These are phyloP conservation scores for Brachypodium distachyon DNA, from an alignment of 202 grass and related monocot species.

Conservation along the genomic window DNA sequence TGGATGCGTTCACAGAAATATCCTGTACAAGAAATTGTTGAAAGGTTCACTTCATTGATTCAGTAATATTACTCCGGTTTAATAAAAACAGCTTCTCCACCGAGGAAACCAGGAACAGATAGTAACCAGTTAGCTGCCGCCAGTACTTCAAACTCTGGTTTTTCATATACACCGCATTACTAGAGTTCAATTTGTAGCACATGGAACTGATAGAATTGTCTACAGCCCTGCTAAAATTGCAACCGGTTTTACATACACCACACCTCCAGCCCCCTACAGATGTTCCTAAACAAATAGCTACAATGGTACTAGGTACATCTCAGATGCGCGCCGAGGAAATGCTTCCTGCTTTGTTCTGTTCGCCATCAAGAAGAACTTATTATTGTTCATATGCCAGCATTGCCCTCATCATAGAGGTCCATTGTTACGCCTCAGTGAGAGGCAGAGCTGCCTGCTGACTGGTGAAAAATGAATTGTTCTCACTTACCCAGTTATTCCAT, in stretches of 20 bases:
- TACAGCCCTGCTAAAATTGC: slow-evolving; percentile 5
- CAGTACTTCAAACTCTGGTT: not conserved
- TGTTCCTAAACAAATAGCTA: slow-evolving; percentile 16
- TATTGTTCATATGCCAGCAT: slow-evolving; percentile 17
- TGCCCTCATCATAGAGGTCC: not conserved
- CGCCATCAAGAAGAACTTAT: slow-evolving; percentile 2
- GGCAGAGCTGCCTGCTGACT: not conserved
- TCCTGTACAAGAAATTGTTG: not conserved
- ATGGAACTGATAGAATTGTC: slow-evolving; percentile 4
- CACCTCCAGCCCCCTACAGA: not conserved
- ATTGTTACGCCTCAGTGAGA: not conserved
- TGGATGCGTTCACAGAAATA: not conserved
- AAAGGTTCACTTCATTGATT: not conserved
- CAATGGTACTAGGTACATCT: slow-evolving; percentile 1
- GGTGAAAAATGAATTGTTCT: not conserved
- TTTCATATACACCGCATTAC: slow-evolving; percentile 21
- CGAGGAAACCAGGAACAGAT: not conserved
- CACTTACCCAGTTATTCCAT: not conserved
- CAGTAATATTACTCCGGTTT: not conserved
- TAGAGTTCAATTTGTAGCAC: slow-evolving; percentile 6
- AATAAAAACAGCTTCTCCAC: not conserved
- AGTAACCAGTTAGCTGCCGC: not conserved
- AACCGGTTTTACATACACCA: slow-evolving; percentile 35
- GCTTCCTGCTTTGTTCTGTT: slow-evolving; percentile 1
- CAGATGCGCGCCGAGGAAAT: not conserved